Conservation (phyloP, 2,329 filamentous ascomycete species). For the Hirsutella thompsonii region DNA sequence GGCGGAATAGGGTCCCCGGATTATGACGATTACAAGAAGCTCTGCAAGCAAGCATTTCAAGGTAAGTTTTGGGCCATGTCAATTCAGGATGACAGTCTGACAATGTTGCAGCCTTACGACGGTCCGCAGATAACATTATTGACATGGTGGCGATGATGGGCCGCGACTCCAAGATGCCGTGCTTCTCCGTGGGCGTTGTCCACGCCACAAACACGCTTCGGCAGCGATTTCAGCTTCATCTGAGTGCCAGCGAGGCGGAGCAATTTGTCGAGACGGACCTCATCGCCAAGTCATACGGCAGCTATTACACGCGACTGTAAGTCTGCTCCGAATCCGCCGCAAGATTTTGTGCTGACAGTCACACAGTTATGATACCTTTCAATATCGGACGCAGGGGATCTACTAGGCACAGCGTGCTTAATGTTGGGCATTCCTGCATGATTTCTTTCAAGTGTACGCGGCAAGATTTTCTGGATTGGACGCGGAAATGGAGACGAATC, state of each 20-base stretch:
- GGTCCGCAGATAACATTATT: slow-evolving; percentile 68
- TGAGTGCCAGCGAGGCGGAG: slow-evolving; percentile 72
- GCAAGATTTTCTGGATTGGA: too few species aligned
- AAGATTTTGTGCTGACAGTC: neutral
- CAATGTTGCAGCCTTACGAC: slow-evolving; percentile 45
- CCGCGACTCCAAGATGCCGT: slow-evolving; percentile 71
- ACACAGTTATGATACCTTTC: slow-evolving; percentile 69
- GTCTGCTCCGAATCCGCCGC: slow-evolving; percentile 14
- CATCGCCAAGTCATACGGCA: slow-evolving; percentile 69
- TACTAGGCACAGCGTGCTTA: slow-evolving; percentile 37
- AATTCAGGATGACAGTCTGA: neutral
- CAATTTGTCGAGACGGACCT: slow-evolving; percentile 70
- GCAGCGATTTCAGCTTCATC: slow-evolving; percentile 68
- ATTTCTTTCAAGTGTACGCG: too few species aligned
- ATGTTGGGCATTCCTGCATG: too few species aligned
- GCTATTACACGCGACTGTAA: slow-evolving; percentile 77
- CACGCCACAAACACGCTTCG: slow-evolving; percentile 58
- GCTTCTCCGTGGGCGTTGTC: slow-evolving; percentile 61
- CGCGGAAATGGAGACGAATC: too few species aligned
- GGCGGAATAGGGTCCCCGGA: slow-evolving; percentile 58
- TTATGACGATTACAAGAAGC: slow-evolving; percentile 62
- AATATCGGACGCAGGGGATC: slow-evolving; percentile 79
- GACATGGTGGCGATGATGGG: slow-evolving; percentile 80
- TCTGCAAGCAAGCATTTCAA: slow-evolving; percentile 78
- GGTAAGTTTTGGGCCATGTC: slow-evolving; percentile 29